Evolutionary conservation across 495 filamentous ascomycete genomes (phyloP).

Genomic region (Tuber magnatum): DNA sequence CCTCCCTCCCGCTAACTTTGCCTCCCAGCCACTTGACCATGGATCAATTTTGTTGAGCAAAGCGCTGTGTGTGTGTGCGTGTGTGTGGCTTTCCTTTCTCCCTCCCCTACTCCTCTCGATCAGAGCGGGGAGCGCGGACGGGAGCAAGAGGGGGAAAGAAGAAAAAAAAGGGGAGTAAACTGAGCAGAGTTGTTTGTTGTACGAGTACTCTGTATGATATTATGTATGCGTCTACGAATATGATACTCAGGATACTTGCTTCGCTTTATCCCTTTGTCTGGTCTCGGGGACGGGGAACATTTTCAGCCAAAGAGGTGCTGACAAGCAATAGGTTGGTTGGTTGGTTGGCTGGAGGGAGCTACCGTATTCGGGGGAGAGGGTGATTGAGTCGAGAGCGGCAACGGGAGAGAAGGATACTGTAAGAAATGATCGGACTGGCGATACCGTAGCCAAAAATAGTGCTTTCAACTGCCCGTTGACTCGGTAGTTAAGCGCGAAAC

Average conservation of each 20-base stretch:
- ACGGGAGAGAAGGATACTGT: background rate
- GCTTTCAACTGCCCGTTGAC: background rate
- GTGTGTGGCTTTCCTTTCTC: background rate
- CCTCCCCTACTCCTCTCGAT: background rate
- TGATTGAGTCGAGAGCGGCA: background rate
- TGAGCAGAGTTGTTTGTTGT: background rate
- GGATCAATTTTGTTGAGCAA: background rate
- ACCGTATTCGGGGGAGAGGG: background rate
- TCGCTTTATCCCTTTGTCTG: background rate
- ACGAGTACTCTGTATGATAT: background rate
- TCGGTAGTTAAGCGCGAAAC: background rate
- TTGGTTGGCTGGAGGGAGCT: too few species aligned
- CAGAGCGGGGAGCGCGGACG: background rate
- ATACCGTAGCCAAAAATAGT: background rate
- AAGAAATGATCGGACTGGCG: background rate
- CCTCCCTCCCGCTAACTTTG: background rate
- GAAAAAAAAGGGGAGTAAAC: background rate
- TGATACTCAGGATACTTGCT: background rate
- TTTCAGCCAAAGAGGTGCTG: constrained; percentile 1
- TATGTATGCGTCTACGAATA: background rate
- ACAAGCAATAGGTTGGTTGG: background rate
- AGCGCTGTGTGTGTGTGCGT: background rate
- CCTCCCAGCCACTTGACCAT: background rate
- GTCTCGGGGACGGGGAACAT: background rate
- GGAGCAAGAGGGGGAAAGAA: background rate